These are phyloP conservation scores for Alternaria novae-zelandiae DNA, from an alignment of 2,329 filamentous ascomycete species.

Conservation along the genomic window DNA sequence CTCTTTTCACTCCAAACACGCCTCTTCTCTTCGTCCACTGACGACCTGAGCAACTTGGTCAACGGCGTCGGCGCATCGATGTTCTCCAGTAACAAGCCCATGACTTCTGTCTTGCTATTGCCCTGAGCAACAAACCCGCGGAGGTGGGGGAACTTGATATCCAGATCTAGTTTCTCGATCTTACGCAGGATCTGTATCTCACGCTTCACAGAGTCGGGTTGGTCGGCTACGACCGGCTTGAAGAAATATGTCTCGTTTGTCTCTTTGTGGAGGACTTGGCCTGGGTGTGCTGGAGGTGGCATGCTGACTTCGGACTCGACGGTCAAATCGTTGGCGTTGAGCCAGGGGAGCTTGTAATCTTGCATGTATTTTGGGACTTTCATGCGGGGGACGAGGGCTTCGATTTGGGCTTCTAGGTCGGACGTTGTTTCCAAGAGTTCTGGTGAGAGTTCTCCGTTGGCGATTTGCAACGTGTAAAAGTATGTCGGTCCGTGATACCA, in stretches of 20 bases:
- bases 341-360: constrained; percentile 21
- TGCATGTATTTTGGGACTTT: constrained; percentile 28
- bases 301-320: constrained; percentile 24
- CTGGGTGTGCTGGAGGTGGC: constrained; percentile 25
- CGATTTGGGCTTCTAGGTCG: constrained; percentile 18
- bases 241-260: constrained; percentile 17
- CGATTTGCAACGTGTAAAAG: constrained; percentile 17
- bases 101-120: constrained; percentile 16
- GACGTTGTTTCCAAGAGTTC: constrained; percentile 12
- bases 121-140: constrained; percentile 18
- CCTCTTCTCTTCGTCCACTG: constrained; percentile 12
- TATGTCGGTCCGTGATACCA: constrained; percentile 30
- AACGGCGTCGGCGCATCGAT: constrained; percentile 18
- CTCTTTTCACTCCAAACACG: constrained; percentile 18
- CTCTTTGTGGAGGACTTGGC: constrained; percentile 12
- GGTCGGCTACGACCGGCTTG: constrained; percentile 19
- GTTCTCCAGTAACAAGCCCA: constrained; percentile 20
- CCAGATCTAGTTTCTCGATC: constrained; percentile 7
- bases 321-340: constrained; percentile 18
- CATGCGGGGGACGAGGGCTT: constrained; percentile 15
- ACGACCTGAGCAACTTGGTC: constrained; percentile 17
- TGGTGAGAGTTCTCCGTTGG: constrained; percentile 6
- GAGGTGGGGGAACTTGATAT: constrained; percentile 18
- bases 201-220: constrained; percentile 23
- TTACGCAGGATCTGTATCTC: constrained; percentile 22